phyloP scores from a whole-genome alignment of 169 alveolate genomes.

The Pseudocohnilembus persalinus region DNA sequence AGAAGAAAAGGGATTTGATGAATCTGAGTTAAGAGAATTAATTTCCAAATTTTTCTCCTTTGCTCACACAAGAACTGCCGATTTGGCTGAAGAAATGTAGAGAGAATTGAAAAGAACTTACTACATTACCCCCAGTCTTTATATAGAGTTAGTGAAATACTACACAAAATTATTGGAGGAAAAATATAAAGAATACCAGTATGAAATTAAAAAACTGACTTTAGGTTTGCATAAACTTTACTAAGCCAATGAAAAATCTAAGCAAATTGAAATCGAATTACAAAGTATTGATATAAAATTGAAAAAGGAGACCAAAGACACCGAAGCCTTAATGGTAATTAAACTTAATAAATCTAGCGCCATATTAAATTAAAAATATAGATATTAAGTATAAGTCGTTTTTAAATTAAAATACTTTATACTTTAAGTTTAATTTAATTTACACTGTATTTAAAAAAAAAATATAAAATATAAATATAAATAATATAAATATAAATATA shows the following conservation, averaged over 20 bases:
- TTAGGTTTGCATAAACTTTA: constrained; percentile 91
- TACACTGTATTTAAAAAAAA: too few relatives aligned
- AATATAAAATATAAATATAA: too few relatives aligned
- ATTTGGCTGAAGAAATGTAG: constrained; percentile 72
- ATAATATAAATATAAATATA: too few relatives aligned
- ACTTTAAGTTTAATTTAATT: too few relatives aligned
- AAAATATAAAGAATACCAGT: constrained; percentile 88
- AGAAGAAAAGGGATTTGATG: constrained; percentile 46
- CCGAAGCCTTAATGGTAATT: constrained; percentile 90
- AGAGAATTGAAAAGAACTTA: constrained; percentile 87
- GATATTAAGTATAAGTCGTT: too few relatives aligned
- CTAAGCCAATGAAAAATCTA: constrained; percentile 90
- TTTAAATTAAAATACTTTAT: too few relatives aligned
- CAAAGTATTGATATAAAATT: constrained; percentile 89
- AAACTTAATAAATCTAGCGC: too few relatives aligned
- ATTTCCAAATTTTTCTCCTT: constrained; percentile 87
- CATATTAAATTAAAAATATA: too few relatives aligned
- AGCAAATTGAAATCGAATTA: constrained; percentile 86
- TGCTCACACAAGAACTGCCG: constrained; percentile 85
- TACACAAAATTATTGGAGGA: constrained; percentile 80
- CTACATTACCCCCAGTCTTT: constrained; percentile 95
- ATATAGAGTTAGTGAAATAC: constrained; percentile 91
- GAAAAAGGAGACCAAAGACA: constrained; percentile 87
- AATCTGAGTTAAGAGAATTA: constrained; percentile 69
- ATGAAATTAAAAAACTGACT: constrained; percentile 85